Conservation (phyloP, 495 filamentous ascomycete species). For the Hypoxylon cercidicola region DNA sequence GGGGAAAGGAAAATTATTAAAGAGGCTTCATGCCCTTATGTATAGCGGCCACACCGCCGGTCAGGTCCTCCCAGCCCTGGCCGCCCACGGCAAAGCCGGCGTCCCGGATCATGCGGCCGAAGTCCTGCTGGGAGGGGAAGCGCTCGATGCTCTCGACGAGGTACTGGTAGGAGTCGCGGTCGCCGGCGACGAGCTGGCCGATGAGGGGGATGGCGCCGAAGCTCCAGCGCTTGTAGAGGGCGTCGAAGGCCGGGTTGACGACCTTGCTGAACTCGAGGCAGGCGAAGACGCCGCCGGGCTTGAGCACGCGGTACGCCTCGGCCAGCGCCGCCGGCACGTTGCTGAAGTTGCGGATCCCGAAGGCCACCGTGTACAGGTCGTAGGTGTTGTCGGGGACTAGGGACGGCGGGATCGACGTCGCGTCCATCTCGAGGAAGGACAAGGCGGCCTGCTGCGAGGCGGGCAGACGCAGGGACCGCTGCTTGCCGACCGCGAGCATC, state of each 20-base stretch:
- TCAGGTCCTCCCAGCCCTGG: slow-evolving; percentile 86
- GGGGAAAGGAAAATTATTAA: slow-evolving; percentile 7
- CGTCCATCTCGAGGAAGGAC: slow-evolving; percentile 89
- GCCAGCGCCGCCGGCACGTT: slow-evolving; percentile 80
- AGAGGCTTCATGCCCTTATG: slow-evolving; percentile 96
- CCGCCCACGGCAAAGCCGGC: slow-evolving; percentile 90
- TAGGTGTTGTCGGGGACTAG: slow-evolving; percentile 69
- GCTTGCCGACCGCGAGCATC: slow-evolving; percentile 89
- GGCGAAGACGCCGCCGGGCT: slow-evolving; percentile 94
- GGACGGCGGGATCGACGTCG: slow-evolving; percentile 72
- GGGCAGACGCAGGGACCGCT: slow-evolving; percentile 67
- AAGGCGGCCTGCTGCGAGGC: slow-evolving; percentile 62
- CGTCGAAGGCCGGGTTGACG: slow-evolving; percentile 75
- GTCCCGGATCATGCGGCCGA: slow-evolving; percentile 84
- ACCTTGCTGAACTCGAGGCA: slow-evolving; percentile 96
- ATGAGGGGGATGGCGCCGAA: slow-evolving; percentile 94
- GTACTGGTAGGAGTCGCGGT: slow-evolving; percentile 97
- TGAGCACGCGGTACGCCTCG: slow-evolving; percentile 87
- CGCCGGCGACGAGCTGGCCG: slow-evolving; percentile 92
- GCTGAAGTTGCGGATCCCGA: slow-evolving; percentile 97
- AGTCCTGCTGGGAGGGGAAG: slow-evolving; percentile 87
- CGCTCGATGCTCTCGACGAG: slow-evolving; percentile 96
- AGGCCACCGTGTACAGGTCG: slow-evolving; percentile 97
- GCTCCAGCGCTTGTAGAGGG: slow-evolving; percentile 95
- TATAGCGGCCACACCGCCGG: slow-evolving; percentile 90